Percentiles rank a stretch among this genome's conserved stretches.
Evolutionary conservation across 2,329 filamentous ascomycete species (phyloP).

Genomic region (Venturia carpophila): DNA sequence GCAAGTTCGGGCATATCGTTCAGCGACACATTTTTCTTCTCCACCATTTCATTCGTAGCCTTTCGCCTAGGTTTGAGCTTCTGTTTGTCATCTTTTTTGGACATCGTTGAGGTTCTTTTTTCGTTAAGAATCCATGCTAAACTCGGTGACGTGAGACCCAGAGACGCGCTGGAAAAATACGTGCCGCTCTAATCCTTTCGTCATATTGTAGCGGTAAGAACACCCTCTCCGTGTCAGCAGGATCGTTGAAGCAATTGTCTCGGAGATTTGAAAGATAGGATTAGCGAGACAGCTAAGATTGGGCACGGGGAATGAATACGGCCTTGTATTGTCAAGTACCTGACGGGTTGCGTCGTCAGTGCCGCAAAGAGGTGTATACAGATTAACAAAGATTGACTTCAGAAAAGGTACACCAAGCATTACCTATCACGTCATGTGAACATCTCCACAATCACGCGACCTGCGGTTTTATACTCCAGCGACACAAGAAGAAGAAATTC

Average conservation of each 20-base stretch:
- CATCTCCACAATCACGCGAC: no score
- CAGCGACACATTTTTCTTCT: not conserved
- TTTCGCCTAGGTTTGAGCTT: not conserved
- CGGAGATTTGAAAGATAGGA: not conserved
- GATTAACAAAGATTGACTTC: not conserved
- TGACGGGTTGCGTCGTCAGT: not conserved
- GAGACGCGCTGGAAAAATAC: not conserved
- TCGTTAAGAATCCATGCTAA: no score
- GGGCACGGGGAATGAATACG: not conserved
- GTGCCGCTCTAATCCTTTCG: not conserved
- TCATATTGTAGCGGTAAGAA: not conserved
- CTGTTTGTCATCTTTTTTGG: not conserved
- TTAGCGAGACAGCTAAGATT: not conserved
- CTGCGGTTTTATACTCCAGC: not conserved
- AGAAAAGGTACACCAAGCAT: not conserved
- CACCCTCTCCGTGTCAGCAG: not conserved
- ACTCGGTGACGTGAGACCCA: no score
- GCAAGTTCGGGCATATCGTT: not conserved
- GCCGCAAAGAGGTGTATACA: not conserved
- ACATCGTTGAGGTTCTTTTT: not conserved
- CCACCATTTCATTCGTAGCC: not conserved
- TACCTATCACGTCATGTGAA: not conserved
- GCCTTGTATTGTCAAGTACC: no score
- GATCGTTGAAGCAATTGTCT: not conserved
- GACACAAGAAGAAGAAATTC: not conserved